Conservation (phyloP, 1,139 yeast genomes). For the Starmera stellimalicola region DNA sequence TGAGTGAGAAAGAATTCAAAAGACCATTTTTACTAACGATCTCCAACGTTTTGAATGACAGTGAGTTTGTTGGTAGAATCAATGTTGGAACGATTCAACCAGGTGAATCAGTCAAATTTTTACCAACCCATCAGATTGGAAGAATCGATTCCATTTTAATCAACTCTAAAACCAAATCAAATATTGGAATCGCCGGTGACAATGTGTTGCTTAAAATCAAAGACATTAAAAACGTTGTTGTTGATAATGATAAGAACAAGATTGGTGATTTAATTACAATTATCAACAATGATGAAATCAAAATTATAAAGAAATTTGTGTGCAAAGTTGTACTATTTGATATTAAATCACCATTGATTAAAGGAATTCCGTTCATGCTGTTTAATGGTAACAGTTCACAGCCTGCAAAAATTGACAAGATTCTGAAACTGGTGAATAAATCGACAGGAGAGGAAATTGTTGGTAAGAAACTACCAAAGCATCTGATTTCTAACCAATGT, state of each 20-base stretch:
- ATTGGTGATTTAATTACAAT: slow-evolving; percentile 69
- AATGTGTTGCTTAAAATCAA: slow-evolving; percentile 52
- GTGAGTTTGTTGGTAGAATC: slow-evolving; percentile 59
- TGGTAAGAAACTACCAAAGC: slow-evolving; percentile 50
- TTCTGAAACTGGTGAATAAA: slow-evolving; percentile 41
- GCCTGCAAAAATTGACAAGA: slow-evolving; percentile 59
- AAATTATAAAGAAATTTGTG: slow-evolving; percentile 40
- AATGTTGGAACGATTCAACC: slow-evolving; percentile 68
- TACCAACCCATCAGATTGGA: slow-evolving; percentile 44
- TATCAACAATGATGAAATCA: slow-evolving; percentile 34
- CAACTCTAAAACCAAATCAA: slow-evolving; percentile 22
- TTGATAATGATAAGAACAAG: slow-evolving; percentile 41
- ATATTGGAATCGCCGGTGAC: slow-evolving; percentile 62
- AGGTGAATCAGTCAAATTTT: slow-evolving; percentile 59
- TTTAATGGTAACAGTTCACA: slow-evolving; percentile 76
- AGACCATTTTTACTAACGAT: slow-evolving; percentile 38
- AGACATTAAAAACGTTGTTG: slow-evolving; percentile 24
- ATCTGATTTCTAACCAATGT: slow-evolving; percentile 60
- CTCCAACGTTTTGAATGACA: slow-evolving; percentile 33
- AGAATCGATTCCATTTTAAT: slow-evolving; percentile 33
- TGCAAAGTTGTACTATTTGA: slow-evolving; percentile 61
- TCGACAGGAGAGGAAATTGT: slow-evolving; percentile 28
- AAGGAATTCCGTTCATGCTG: slow-evolving; percentile 75
- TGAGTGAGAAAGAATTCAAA: slow-evolving; percentile 15
- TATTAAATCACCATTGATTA: slow-evolving; percentile 61